Percentiles rank a stretch among this genome's conserved stretches.
Conservation (phyloP, 768 basidiomycete genomes). For the Lentinus tigrinus region DNA sequence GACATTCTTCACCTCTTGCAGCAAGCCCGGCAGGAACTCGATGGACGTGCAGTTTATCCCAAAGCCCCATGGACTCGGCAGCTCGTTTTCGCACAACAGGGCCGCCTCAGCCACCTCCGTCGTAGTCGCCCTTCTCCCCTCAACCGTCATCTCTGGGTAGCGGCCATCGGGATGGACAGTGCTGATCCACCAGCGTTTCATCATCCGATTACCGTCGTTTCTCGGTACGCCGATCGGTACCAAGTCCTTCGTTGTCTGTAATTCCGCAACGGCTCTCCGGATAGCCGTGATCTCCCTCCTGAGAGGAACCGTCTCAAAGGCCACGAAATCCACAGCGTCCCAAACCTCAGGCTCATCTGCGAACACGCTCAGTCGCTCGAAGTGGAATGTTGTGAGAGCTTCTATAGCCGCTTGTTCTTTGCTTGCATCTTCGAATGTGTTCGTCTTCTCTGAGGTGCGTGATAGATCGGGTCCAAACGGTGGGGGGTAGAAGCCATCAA, state of each 20-base stretch:
- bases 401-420: constrained; percentile 41
- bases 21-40: constrained; percentile 18
- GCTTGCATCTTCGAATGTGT: constrained; percentile 39
- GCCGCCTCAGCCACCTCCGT: constrained; percentile 45
- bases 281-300: constrained; percentile 65
- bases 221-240: not conserved
- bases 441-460: constrained; percentile 30
- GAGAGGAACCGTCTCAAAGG: constrained; percentile 80
- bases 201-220: constrained; percentile 6
- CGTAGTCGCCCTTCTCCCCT: constrained; percentile 28
- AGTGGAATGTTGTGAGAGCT: constrained; percentile 61
- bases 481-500: constrained; percentile 71
- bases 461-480: constrained; percentile 63
- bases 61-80: constrained; percentile 46
- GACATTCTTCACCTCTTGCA: not conserved
- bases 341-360: constrained; percentile 49
- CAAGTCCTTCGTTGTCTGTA: constrained; percentile 24
- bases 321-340: constrained; percentile 57
- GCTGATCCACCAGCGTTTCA: constrained; percentile 77
- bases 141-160: constrained; percentile 41
- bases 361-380: constrained; percentile 57
- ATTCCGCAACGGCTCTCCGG: constrained; percentile 50
- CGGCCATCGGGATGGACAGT: constrained; percentile 56
- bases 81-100: constrained; percentile 26
- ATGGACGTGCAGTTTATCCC: constrained; percentile 75